A percentile compares a stretch with the other conserved stretches of the same genome.
Evolutionary conservation across 371 early-diverging fungal genomes (phyloP).

Genomic region (Amoeboaphelidium protococcarum): DNA sequence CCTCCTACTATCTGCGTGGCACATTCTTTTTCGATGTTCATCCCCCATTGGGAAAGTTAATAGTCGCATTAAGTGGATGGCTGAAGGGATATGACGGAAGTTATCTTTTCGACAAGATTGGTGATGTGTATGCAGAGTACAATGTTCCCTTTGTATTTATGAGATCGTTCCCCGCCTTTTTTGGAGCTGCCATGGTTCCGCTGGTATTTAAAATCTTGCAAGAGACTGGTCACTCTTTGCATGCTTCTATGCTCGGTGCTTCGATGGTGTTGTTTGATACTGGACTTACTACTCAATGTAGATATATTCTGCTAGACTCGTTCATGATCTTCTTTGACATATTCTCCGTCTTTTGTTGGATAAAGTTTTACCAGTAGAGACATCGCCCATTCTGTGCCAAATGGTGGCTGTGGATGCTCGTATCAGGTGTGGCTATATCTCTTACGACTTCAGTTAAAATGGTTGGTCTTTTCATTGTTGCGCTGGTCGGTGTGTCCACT

Average conservation of each 20-base stretch:
- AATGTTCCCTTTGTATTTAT: slow-evolving; percentile 69
- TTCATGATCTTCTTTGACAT: slow-evolving; percentile 71
- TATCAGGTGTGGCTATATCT: background rate
- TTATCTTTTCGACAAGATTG: slow-evolving; percentile 78
- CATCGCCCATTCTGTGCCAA: slow-evolving; percentile 7
- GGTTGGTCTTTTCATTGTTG: slow-evolving; percentile 73
- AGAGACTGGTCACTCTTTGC: slow-evolving; percentile 51
- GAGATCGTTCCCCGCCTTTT: slow-evolving; percentile 44
- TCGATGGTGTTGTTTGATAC: slow-evolving; percentile 67
- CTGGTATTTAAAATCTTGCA: slow-evolving; percentile 58
- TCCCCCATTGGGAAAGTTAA: slow-evolving; percentile 94
- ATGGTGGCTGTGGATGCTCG: slow-evolving; percentile 1
- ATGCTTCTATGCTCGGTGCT: slow-evolving; percentile 45
- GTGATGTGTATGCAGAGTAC: slow-evolving; percentile 55
- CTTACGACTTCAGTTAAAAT: slow-evolving; percentile 34
- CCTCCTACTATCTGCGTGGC: slow-evolving; percentile 64
- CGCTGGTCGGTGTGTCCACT: slow-evolving; percentile 52
- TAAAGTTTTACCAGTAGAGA: slow-evolving; percentile 53
- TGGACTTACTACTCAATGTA: slow-evolving; percentile 60
- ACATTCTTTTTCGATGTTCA: slow-evolving; percentile 97
- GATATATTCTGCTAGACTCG: slow-evolving; percentile 75
- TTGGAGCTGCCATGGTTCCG: slow-evolving; percentile 47
- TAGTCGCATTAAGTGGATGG: slow-evolving; percentile 60
- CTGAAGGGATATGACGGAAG: slow-evolving; percentile 76
- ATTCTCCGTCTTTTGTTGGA: slow-evolving; percentile 47